Percentiles rank a stretch among this genome's conserved stretches.
phyloP scores from a whole-genome alignment of 106 monocot genomes.

The Xerophyta viscosa region DNA sequence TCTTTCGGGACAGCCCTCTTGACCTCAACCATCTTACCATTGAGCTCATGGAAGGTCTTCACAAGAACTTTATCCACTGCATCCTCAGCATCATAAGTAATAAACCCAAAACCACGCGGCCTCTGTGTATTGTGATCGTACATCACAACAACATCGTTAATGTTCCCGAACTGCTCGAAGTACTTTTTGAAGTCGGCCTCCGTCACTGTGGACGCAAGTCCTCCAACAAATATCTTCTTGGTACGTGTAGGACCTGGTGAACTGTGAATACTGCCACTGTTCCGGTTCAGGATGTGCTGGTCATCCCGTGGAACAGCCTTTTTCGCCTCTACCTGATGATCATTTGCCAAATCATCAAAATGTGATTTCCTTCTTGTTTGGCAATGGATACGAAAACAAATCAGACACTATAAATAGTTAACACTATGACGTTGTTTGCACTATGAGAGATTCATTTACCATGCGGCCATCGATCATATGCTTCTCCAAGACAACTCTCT shows the following conservation, averaged over 20 bases:
- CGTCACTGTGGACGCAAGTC: constrained; percentile 42
- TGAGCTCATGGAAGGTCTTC: constrained; percentile 54
- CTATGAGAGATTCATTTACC: constrained; percentile 30
- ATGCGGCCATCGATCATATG: constrained; percentile 86
- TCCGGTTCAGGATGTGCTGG: constrained; percentile 27
- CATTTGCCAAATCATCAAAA: no score
- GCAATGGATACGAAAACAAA: no score
- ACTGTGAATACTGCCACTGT: constrained; percentile 23
- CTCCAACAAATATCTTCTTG: constrained; percentile 59
- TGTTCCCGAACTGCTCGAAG: constrained; percentile 49
- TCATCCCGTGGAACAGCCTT: constrained; percentile 62
- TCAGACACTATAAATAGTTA: no score
- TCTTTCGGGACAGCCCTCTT: constrained; percentile 56
- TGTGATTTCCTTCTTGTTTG: no score
- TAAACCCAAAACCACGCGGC: constrained; percentile 62
- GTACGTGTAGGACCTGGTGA: constrained; percentile 40
- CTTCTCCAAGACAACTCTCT: constrained; percentile 70
- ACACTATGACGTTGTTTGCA: no score
- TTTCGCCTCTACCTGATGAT: constrained; percentile 80
- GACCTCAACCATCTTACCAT: constrained; percentile 61
- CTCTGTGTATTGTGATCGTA: constrained; percentile 63
- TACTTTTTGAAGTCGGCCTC: constrained; percentile 49
- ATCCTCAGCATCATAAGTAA: constrained; percentile 53
- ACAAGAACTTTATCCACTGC: constrained; percentile 40
- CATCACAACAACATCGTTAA: constrained; percentile 57